Evolutionary conservation across 352 stramenopile species (phyloP).

Genomic region (Pythium scleroteichum): DNA sequence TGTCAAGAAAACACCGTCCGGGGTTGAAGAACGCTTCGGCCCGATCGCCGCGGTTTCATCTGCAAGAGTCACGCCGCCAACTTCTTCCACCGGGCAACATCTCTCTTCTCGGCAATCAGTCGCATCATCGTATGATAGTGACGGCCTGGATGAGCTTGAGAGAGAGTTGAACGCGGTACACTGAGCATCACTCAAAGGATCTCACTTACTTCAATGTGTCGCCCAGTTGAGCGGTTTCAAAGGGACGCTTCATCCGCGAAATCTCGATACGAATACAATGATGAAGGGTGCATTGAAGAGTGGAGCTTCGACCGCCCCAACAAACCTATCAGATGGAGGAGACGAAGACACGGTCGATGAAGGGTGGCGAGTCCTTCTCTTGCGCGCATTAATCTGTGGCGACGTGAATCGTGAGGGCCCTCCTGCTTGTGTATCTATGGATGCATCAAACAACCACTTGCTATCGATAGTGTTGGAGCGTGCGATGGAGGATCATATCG

Average conservation of each 20-base stretch:
- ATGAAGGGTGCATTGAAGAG: background rate
- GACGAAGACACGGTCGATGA: constrained; percentile 21
- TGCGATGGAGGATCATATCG: constrained; percentile 44
- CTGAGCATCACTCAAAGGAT: too few relatives aligned
- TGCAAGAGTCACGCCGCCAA: background rate
- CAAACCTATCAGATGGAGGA: background rate
- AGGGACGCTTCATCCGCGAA: too few relatives aligned
- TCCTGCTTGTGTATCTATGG: background rate
- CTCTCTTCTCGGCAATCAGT: constrained; percentile 21
- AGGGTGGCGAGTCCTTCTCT: constrained; percentile 29
- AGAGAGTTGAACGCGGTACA: constrained; percentile 36
- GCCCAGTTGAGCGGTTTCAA: background rate
- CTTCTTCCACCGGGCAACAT: too few relatives aligned
- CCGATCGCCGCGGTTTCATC: background rate
- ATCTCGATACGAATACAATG: background rate
- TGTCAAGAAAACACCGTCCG: background rate
- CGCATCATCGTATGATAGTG: constrained; percentile 46
- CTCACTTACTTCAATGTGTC: too few relatives aligned
- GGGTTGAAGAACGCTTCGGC: background rate
- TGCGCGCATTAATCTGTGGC: constrained; percentile 30
- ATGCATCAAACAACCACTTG: background rate
- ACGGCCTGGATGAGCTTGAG: constrained; percentile 48
- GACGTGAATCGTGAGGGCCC: constrained; percentile 7
- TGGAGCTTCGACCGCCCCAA: background rate
- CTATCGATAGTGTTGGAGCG: constrained; percentile 33